Evolutionary conservation across 768 basidiomycete genomes (phyloP).

Genomic region (Trametes coccinea): DNA sequence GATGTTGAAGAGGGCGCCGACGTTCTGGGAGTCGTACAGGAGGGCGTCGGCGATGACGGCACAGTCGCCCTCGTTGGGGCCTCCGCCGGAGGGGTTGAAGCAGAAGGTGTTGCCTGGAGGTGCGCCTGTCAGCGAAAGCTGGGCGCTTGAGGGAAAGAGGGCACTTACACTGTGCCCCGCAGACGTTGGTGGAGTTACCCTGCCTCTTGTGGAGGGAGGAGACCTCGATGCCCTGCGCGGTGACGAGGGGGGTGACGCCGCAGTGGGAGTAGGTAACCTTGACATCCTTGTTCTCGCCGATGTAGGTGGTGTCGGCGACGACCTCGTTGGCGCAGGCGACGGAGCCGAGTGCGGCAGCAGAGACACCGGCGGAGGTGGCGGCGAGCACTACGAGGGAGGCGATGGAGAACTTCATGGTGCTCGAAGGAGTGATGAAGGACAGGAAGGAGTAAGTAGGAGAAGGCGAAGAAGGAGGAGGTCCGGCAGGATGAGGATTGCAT

Average conservation of each 20-base stretch:
- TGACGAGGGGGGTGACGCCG: conserved; percentile 7
- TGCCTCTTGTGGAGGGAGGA: conserved; percentile 28
- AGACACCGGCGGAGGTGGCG: background rate
- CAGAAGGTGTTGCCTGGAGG: conserved; percentile 38
- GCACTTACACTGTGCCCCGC: conserved; percentile 41
- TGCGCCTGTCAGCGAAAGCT: background rate
- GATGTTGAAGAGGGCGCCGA: conserved; percentile 31
- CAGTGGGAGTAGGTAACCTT: conserved; percentile 40
- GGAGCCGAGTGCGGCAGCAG: conserved; percentile 1
- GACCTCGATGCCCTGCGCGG: conserved; percentile 6
- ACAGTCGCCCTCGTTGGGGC: conserved; percentile 50
- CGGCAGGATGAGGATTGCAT: background rate
- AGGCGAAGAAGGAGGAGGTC: background rate
- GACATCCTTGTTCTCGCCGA: conserved; percentile 46
- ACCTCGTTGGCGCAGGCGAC: conserved; percentile 7
- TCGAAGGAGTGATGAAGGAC: background rate
- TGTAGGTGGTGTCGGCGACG: conserved; percentile 31
- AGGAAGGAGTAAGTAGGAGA: background rate
- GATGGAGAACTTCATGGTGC: background rate
- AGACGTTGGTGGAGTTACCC: conserved; percentile 35
- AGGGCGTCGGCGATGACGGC: conserved; percentile 51
- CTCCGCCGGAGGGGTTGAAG: conserved; percentile 47
- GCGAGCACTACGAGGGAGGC: background rate
- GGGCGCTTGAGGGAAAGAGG: background rate
- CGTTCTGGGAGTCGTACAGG: conserved; percentile 47